Conservation (phyloP, 371 early-diverging fungal species). For the Mortierella sp. region DNA sequence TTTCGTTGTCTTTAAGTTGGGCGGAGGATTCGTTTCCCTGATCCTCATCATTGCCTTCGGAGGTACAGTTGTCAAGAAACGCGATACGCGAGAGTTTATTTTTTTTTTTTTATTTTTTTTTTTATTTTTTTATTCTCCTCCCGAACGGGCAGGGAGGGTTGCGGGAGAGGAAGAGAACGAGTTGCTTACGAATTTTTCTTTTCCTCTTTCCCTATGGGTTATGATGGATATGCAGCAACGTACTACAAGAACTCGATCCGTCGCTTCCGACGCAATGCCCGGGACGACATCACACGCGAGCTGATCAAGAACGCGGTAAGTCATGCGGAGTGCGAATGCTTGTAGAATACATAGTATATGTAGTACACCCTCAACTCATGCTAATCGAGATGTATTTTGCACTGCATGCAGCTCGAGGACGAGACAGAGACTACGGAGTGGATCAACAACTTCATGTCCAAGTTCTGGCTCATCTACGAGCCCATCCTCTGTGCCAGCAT, state of each 20-base stretch:
- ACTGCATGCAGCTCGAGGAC: slow-evolving; percentile 51
- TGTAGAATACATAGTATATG: no score
- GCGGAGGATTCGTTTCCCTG: slow-evolving; percentile 49
- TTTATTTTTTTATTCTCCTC: background rate
- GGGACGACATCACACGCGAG: slow-evolving; percentile 77
- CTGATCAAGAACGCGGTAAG: slow-evolving; percentile 57
- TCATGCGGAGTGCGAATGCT: background rate
- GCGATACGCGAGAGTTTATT: no score
- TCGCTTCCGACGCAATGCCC: slow-evolving; percentile 69
- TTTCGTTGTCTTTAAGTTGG: slow-evolving; percentile 41
- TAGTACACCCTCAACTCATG: no score
- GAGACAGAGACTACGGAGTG: slow-evolving; percentile 93
- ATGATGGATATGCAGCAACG: slow-evolving; percentile 55
- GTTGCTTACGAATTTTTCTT: background rate
- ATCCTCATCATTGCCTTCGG: slow-evolving; percentile 52
- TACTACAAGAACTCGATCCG: slow-evolving; percentile 75
- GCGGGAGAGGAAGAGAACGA: background rate
- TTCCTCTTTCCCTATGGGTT: background rate
- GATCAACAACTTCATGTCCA: slow-evolving; percentile 92
- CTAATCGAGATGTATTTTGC: no score
- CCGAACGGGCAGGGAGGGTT: background rate
- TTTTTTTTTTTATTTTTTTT: no score
- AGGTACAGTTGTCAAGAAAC: slow-evolving; percentile 20
- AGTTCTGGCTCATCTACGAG: slow-evolving; percentile 97
- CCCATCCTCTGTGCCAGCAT: slow-evolving; percentile 86